Conservation (phyloP, 257 asterid genomes). For the Penstemon barbatus region DNA sequence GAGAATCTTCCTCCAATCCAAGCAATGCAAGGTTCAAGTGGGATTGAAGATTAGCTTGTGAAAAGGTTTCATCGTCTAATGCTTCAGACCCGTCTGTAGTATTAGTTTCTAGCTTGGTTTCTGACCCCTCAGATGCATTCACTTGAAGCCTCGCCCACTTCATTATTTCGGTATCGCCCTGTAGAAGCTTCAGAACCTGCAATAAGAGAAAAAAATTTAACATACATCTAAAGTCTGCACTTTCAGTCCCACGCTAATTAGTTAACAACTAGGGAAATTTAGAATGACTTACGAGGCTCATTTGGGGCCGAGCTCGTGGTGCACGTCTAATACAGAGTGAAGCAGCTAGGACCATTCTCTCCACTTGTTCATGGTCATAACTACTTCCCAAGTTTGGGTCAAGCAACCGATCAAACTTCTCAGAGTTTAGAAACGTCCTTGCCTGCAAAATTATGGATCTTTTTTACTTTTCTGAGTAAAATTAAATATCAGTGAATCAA, state of each 20-base stretch:
- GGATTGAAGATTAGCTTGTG: constrained; percentile 71
- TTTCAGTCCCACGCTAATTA: too few species aligned
- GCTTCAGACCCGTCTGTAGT: constrained; percentile 52
- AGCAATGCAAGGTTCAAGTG: constrained; percentile 85
- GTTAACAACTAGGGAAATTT: not conserved
- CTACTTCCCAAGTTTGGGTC: constrained; percentile 63
- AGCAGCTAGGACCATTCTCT: constrained; percentile 87
- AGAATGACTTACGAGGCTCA: constrained; percentile 65
- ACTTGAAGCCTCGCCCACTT: constrained; percentile 83
- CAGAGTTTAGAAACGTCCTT: constrained; percentile 65
- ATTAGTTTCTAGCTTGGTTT: constrained; percentile 29
- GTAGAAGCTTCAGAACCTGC: constrained; percentile 78
- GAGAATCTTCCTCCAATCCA: constrained; percentile 73
- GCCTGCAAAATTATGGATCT: constrained; percentile 54
- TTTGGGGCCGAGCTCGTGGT: constrained; percentile 90
- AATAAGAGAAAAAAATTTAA: not conserved
- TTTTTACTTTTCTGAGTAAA: not conserved
- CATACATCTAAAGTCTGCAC: not conserved
- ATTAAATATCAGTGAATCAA: not conserved
- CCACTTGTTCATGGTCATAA: constrained; percentile 63
- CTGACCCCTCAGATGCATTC: constrained; percentile 47
- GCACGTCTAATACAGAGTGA: constrained; percentile 84
- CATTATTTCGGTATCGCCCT: constrained; percentile 61
- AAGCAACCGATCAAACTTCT: constrained; percentile 54
- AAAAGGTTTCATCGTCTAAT: constrained; percentile 60